phyloP scores from a whole-genome alignment of 257 asterid genomes.

The Catharanthus roseus region DNA sequence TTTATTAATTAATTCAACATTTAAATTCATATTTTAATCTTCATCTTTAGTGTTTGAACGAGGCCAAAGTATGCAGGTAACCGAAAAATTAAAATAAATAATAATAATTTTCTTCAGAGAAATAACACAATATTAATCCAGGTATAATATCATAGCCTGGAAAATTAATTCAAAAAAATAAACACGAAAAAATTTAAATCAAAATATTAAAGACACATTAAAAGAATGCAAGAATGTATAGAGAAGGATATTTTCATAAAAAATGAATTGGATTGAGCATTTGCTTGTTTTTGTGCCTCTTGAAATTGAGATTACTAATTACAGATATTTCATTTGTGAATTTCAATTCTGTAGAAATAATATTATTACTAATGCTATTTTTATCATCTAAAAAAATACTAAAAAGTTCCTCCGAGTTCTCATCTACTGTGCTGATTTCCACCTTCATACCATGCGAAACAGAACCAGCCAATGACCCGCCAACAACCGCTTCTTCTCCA shows the following conservation, averaged over 20 bases:
- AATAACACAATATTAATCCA: too few species aligned
- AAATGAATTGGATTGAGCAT: conserved; percentile 11
- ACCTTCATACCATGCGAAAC: neutral
- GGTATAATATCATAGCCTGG: too few species aligned
- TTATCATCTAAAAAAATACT: conserved; percentile 1
- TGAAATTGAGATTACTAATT: conserved; percentile 18
- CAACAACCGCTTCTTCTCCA: conserved; percentile 3
- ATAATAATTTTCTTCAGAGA: too few species aligned
- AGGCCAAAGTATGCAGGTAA: conserved; percentile 14
- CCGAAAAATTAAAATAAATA: neutral
- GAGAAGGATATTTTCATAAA: neutral
- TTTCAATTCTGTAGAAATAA: neutral
- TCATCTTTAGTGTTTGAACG: too few species aligned
- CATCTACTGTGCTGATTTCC: conserved; percentile 15
- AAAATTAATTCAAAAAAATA: neutral
- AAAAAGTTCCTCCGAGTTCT: conserved; percentile 8
- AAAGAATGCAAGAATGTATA: neutral
- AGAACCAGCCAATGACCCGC: conserved; percentile 17
- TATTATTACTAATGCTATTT: conserved; percentile 5
- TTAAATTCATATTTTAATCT: too few species aligned
- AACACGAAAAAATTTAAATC: neutral
- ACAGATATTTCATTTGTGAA: conserved; percentile 14
- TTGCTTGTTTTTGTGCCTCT: conserved; percentile 6
- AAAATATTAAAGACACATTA: neutral
- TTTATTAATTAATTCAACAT: too few species aligned